Evolutionary conservation across 257 asterid species (phyloP).

Genomic region (Capsicum rhomboideum): DNA sequence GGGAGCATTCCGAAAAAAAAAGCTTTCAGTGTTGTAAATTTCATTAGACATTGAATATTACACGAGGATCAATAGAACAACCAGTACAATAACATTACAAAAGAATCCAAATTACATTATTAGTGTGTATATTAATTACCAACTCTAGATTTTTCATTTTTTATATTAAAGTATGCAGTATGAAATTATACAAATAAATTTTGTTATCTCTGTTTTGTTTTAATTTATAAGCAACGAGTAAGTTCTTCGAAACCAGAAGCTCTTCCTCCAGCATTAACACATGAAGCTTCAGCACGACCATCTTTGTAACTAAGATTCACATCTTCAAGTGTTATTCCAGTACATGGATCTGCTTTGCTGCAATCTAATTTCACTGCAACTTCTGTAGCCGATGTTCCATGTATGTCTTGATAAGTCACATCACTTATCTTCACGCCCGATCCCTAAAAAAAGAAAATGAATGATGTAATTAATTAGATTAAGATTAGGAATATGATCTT

Average conservation of each 20-base stretch:
- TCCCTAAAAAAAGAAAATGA: not conserved
- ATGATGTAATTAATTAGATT: not conserved
- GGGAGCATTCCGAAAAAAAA: too few relatives aligned
- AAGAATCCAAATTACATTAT: too few relatives aligned
- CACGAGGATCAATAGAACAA: not conserved
- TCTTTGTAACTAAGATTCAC: not conserved
- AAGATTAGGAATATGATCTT: not conserved
- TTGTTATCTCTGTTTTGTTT: not conserved
- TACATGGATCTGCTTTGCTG: constrained; percentile 1
- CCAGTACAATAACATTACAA: not conserved
- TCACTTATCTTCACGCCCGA: constrained; percentile 5
- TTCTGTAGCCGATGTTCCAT: constrained; percentile 8
- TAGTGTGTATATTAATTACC: not conserved
- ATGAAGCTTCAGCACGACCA: not conserved
- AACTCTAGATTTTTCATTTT: too few relatives aligned
- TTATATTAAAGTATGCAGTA: not conserved
- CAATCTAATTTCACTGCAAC: constrained; percentile 1
- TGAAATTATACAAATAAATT: not conserved
- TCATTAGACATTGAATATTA: not conserved
- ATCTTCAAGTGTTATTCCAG: not conserved
- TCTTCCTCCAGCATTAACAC: constrained; percentile 3
- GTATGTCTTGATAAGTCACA: constrained; percentile 3
- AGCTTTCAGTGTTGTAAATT: not conserved
- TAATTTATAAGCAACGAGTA: not conserved
- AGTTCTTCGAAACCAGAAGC: not conserved